phyloP scores from a whole-genome alignment of 2,329 filamentous ascomycete genomes.

The Aaosphaeria pasadenensis region DNA sequence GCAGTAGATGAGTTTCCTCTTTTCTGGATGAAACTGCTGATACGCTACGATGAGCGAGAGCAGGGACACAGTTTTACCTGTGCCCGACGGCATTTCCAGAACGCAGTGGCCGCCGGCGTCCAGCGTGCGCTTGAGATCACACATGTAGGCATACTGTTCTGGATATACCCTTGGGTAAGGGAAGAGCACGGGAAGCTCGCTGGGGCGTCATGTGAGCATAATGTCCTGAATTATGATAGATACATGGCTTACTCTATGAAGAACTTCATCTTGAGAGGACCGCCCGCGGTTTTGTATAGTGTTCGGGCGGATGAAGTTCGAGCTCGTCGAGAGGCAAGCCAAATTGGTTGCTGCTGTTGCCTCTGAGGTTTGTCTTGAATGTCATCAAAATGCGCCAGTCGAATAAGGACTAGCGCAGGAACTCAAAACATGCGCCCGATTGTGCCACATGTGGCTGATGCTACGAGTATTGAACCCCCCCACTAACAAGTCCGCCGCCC shows the following conservation, averaged over 20 bases:
- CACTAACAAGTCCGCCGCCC: slow-evolving; percentile 1
- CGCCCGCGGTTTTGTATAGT: neutral
- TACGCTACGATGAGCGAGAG: slow-evolving; percentile 95
- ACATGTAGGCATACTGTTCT: slow-evolving; percentile 66
- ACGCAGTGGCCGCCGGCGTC: slow-evolving; percentile 95
- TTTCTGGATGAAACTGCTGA: slow-evolving; percentile 88
- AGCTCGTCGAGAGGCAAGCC: neutral
- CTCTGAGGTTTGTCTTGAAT: neutral
- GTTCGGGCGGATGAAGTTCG: neutral
- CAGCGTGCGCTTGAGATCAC: slow-evolving; percentile 81
- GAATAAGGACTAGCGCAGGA: too few species aligned
- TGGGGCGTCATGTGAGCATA: slow-evolving; percentile 24
- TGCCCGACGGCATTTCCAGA: slow-evolving; percentile 97
- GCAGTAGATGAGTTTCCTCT: slow-evolving; percentile 96
- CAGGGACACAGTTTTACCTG: slow-evolving; percentile 93
- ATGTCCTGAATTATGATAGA: neutral
- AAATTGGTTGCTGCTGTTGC: neutral
- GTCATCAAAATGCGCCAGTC: neutral
- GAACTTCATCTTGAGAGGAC: slow-evolving; percentile 64
- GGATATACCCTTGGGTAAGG: slow-evolving; percentile 74
- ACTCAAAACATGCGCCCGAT: too few species aligned
- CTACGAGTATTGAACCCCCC: too few species aligned
- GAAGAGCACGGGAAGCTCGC: slow-evolving; percentile 67
- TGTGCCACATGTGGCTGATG: too few species aligned
- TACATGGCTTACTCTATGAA: slow-evolving; percentile 61